phyloP scores from a whole-genome alignment of 192 early-diverging fungal species.

The Endogone sp. region DNA sequence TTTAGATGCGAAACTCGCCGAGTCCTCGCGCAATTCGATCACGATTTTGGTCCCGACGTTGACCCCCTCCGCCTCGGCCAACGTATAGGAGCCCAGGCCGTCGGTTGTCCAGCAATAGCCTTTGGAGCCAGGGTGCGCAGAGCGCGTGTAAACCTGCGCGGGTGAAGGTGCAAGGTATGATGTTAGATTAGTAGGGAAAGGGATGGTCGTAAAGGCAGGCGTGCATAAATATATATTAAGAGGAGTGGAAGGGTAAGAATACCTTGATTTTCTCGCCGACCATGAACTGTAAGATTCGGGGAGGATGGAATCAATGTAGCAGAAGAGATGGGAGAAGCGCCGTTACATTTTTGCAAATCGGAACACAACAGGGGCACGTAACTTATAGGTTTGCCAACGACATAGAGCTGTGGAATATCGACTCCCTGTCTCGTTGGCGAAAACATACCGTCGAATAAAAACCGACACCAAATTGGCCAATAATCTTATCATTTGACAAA shows the following conservation, averaged over 20 bases:
- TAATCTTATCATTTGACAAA: slow-evolving; percentile 59
- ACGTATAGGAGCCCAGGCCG: slow-evolving; percentile 69
- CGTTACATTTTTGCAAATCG: no score
- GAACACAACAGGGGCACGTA: no score
- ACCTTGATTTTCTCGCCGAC: slow-evolving; percentile 71
- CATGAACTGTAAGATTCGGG: slow-evolving; percentile 45
- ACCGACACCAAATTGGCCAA: slow-evolving; percentile 87
- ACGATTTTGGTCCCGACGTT: slow-evolving; percentile 80
- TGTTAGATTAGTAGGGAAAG: no score
- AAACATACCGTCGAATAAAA: slow-evolving; percentile 42
- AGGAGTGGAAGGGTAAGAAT: not conserved
- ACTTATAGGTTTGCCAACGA: no score
- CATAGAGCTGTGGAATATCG: no score
- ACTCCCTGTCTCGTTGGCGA: no score
- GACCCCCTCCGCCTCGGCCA: slow-evolving; percentile 78
- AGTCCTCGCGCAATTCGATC: slow-evolving; percentile 70
- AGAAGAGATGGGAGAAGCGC: no score
- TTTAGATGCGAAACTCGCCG: slow-evolving; percentile 53
- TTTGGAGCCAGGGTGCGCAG: slow-evolving; percentile 56
- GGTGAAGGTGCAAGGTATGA: not conserved
- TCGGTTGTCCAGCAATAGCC: slow-evolving; percentile 77
- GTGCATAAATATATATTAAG: not conserved
- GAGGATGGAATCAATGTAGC: no score
- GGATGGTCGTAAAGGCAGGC: no score
- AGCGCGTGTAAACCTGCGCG: slow-evolving; percentile 56